Evolutionary conservation across 2,329 filamentous ascomycete genomes (phyloP).

Genomic region (Fusarium bulbicola): DNA sequence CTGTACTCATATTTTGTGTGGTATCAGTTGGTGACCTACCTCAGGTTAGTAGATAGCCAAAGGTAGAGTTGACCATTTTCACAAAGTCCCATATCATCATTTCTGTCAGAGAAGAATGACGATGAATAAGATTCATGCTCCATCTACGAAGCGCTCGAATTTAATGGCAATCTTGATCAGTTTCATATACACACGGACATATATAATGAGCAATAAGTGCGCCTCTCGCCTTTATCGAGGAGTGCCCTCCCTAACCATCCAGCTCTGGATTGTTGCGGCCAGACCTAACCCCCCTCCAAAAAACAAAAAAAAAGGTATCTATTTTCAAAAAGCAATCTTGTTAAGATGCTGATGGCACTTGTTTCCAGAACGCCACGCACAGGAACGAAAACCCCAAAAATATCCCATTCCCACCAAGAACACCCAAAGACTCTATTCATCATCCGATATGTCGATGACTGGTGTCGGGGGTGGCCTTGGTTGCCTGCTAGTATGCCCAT

Average conservation of each 20-base stretch:
- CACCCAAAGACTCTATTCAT: slow-evolving; percentile 16
- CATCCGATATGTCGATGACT: slow-evolving; percentile 45
- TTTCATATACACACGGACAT: not conserved
- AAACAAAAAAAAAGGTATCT: slow-evolving; percentile 30
- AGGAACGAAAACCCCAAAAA: not conserved
- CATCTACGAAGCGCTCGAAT: not conserved
- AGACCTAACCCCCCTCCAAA: not conserved
- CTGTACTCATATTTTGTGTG: not conserved
- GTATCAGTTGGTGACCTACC: not conserved
- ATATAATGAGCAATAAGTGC: not conserved
- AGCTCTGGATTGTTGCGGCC: not conserved
- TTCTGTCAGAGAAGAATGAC: not conserved
- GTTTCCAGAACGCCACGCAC: slow-evolving; percentile 26
- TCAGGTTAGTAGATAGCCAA: not conserved
- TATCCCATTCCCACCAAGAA: not conserved
- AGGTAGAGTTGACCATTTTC: not conserved
- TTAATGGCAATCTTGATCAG: not conserved
- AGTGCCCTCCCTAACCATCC: not conserved
- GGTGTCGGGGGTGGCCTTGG: slow-evolving; percentile 20
- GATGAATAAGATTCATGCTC: not conserved
- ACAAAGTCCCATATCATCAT: not conserved
- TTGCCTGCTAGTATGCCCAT: slow-evolving; percentile 1
- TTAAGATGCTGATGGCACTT: slow-evolving; percentile 3
- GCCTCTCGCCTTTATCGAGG: not conserved
- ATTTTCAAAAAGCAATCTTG: slow-evolving; percentile 26